These are phyloP conservation scores for Trichosporon sp. DNA, from an alignment of 1,284 basidiomycete species.

Conservation along the genomic window DNA sequence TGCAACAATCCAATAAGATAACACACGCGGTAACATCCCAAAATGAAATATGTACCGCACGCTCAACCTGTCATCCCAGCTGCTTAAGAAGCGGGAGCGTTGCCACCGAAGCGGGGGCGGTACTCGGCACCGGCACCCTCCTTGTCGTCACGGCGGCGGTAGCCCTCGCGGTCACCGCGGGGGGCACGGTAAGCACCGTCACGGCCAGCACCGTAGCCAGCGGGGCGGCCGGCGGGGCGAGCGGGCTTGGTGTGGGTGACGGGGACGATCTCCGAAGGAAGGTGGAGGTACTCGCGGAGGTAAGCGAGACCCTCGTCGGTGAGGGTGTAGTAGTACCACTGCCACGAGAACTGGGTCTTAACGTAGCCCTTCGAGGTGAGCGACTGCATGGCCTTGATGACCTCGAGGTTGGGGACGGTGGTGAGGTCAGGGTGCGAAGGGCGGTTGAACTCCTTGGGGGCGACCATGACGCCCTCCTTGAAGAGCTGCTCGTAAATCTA, in stretches of 20 bases:
- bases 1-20: not conserved
- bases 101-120: slow-evolving; percentile 53
- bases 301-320: slow-evolving; percentile 93
- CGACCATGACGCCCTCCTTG: slow-evolving; percentile 98
- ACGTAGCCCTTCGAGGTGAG: slow-evolving; percentile 92
- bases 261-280: slow-evolving; percentile 88
- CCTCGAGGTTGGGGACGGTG: slow-evolving; percentile 92
- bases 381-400: slow-evolving; percentile 99
- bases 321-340: slow-evolving; percentile 90
- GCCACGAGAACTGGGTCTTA: slow-evolving; percentile 97
- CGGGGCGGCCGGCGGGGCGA: slow-evolving; percentile 60
- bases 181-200: slow-evolving; percentile 72
- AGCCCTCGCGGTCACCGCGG: slow-evolving; percentile 67
- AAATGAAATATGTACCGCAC: not conserved
- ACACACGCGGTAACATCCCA: not conserved
- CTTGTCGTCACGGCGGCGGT: slow-evolving; percentile 58
- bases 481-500: slow-evolving; percentile 97
- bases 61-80: slow-evolving; percentile 4
- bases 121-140: slow-evolving; percentile 71
- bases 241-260: slow-evolving; percentile 90
- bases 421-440: slow-evolving; percentile 91
- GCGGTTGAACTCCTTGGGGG: slow-evolving; percentile 98
- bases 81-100: slow-evolving; percentile 2
- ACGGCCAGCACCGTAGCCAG: slow-evolving; percentile 55
- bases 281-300: slow-evolving; percentile 89